These are phyloP conservation scores for Periconia sp. DNA, from an alignment of 2,329 filamentous ascomycete species.

Conservation along the genomic window DNA sequence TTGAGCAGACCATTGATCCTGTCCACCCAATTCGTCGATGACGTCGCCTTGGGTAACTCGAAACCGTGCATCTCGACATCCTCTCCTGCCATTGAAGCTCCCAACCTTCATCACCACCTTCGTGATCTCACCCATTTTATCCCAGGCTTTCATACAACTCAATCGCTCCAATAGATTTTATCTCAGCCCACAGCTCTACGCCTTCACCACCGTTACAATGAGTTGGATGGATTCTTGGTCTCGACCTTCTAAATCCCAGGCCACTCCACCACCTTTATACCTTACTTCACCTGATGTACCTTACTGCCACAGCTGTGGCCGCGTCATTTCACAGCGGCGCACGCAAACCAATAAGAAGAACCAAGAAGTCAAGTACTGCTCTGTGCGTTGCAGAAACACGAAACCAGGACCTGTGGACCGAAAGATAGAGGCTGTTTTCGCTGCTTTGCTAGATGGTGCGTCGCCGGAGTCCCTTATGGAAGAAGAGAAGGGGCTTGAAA, in stretches of 20 bases:
- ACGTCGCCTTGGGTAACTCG: conserved; percentile 14
- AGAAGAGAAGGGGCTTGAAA: conserved; percentile 13
- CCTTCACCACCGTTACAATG: conserved; percentile 35
- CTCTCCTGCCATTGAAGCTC: neutral
- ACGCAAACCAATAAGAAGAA: conserved; percentile 17
- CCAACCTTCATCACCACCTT: neutral
- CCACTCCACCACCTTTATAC: conserved; percentile 58
- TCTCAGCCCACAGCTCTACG: neutral
- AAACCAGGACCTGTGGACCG: conserved; percentile 55
- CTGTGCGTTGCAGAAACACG: conserved; percentile 54
- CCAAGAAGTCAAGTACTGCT: conserved; percentile 58
- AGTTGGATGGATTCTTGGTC: conserved; percentile 55
- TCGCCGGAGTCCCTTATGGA: conserved; percentile 21
- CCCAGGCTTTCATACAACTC: neutral
- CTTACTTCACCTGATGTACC: conserved; percentile 52
- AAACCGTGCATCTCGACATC: neutral
- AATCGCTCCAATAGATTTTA: neutral
- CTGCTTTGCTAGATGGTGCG: conserved; percentile 42
- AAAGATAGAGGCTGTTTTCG: conserved; percentile 56
- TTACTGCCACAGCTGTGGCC: conserved; percentile 61
- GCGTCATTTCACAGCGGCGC: conserved; percentile 53
- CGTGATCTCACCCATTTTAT: neutral
- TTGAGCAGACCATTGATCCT: no score
- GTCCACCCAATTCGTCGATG: conserved; percentile 15
- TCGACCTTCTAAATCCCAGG: conserved; percentile 44